Base-by-base conservation (phyloP, 176 grass and related monocot species). In the Triticum timopheevii region DNA sequence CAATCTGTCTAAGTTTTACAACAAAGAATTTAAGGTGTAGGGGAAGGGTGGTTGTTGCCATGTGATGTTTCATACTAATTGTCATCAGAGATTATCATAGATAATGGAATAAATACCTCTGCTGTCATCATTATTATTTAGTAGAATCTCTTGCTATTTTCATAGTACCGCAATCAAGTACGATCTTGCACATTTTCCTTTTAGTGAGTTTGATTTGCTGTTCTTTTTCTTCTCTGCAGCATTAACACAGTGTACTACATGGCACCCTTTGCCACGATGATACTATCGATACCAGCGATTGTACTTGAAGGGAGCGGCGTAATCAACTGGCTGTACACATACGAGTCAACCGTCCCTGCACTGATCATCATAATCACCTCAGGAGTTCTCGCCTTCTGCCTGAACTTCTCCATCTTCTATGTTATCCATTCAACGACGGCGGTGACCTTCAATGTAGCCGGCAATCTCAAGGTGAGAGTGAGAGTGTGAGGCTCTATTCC, bases 211-310 rank as follows among this genome's bases (percentile, higher is more conserved):
- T 76, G 50, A 25, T 13, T 38, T 45, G 13, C 13, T 73, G 72
- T 33, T 20, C 28, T 44, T 40, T 65, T 82, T 33, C 71, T 63
- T 30, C n/a, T 15, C 1, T 81, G 76, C 85, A 96, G 92, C 63
- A 96, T 96, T 66, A 96, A 96, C 88, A 96, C 92, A 0, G 94
- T 96, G 61, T 96, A 96, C 80, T 96, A 96, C 85, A 96, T 96
- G 94, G 92, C 94, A 1, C 94, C 94, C 0, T 94, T 93, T 65
- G 94, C 94, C n/a, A 96, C 89, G 11, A 90, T 96, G 91, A 96
- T 96, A 82, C 76, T 93, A 71, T 66, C 87, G 4, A 11, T 86
- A 44, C 92, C 94, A 7, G 94, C 94, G 5, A 78, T 88, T 0
- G 69, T 90, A 38, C 78, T 96, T 1, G 94, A 96, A 83, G 94